Conservation (phyloP, 2,329 filamentous ascomycete genomes). For the Pseudogymnoascus sp. region DNA sequence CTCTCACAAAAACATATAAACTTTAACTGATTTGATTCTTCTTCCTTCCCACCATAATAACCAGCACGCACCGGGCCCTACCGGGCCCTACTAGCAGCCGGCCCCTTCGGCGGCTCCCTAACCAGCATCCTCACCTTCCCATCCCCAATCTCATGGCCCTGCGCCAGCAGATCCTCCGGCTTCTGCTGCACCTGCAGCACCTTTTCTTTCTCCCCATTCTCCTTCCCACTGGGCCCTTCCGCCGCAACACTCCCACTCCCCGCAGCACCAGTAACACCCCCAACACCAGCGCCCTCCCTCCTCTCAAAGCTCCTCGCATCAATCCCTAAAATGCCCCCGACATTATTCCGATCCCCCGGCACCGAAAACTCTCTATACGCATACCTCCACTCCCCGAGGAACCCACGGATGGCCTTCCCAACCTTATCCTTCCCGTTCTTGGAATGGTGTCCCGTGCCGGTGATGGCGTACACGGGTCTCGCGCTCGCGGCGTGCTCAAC, state of each 20-base stretch:
- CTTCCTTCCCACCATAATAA: background rate
- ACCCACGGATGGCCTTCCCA: conserved; percentile 82
- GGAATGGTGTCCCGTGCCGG: conserved; percentile 91
- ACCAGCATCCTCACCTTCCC: conserved; percentile 59
- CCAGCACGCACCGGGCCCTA: conserved; percentile 44
- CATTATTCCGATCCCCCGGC: conserved; percentile 77
- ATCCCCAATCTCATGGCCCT: conserved; percentile 60
- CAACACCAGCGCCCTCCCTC: conserved; percentile 24
- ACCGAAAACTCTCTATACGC: conserved; percentile 94
- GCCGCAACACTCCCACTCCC: background rate
- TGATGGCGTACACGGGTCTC: conserved; percentile 86
- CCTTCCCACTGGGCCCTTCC: background rate
- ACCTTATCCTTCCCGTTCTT: conserved; percentile 99
- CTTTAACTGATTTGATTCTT: conserved; percentile 8
- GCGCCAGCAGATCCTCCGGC: conserved; percentile 46
- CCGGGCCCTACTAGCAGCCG: conserved; percentile 52
- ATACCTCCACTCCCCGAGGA: conserved; percentile 92
- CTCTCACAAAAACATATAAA: background rate
- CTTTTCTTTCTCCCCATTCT: conserved; percentile 24
- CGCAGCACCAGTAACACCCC: background rate
- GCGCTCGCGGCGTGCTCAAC: conserved; percentile 68
- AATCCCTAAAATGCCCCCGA: conserved; percentile 68
- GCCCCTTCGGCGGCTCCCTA: conserved; percentile 39
- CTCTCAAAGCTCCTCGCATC: conserved; percentile 62
- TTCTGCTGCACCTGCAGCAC: conserved; percentile 32